Percentiles rank a stretch among this genome's conserved stretches.
phyloP scores from a whole-genome alignment of 75 land plant species.

The Larix kaempferi region DNA sequence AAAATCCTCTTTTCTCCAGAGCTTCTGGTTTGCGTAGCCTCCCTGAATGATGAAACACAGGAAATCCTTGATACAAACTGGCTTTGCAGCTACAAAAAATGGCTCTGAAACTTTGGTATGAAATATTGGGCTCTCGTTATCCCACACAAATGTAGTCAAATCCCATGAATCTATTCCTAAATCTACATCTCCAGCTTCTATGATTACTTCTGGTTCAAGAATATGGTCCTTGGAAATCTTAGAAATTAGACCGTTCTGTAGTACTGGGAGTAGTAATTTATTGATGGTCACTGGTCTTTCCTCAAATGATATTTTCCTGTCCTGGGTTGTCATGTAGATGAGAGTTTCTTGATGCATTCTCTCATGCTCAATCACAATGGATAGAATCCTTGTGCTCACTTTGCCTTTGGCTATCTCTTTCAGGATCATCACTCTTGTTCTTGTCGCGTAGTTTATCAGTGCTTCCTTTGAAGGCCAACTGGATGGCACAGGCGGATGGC shows the following conservation, averaged over 20 bases:
- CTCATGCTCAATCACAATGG: constrained; percentile 37
- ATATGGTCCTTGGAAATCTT: too few species aligned
- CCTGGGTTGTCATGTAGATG: constrained; percentile 37
- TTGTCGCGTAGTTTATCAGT: constrained; percentile 14
- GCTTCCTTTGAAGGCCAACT: constrained; percentile 27
- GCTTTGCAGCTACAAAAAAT: constrained; percentile 21
- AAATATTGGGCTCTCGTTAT: constrained; percentile 36
- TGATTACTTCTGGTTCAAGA: constrained; percentile 8
- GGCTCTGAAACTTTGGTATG: constrained; percentile 9
- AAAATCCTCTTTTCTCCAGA: constrained; percentile 29
- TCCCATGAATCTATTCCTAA: constrained; percentile 15
- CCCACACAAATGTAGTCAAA: constrained; percentile 23
- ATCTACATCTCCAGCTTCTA: constrained; percentile 16
- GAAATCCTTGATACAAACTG: constrained; percentile 28
- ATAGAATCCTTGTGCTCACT: constrained; percentile 7
- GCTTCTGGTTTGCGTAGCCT: constrained; percentile 16
- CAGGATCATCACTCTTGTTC: constrained; percentile 10
- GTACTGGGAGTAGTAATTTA: neutral
- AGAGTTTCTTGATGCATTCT: constrained; percentile 46
- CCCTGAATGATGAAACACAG: constrained; percentile 20
- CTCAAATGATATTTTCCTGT: constrained; percentile 25
- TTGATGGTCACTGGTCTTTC: neutral
- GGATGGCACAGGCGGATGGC: constrained; percentile 26
- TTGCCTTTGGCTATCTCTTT: constrained; percentile 8
- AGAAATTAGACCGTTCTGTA: neutral